Conservation (phyloP, 1,284 basidiomycete species). For the Microstroma glucosiphilum region DNA sequence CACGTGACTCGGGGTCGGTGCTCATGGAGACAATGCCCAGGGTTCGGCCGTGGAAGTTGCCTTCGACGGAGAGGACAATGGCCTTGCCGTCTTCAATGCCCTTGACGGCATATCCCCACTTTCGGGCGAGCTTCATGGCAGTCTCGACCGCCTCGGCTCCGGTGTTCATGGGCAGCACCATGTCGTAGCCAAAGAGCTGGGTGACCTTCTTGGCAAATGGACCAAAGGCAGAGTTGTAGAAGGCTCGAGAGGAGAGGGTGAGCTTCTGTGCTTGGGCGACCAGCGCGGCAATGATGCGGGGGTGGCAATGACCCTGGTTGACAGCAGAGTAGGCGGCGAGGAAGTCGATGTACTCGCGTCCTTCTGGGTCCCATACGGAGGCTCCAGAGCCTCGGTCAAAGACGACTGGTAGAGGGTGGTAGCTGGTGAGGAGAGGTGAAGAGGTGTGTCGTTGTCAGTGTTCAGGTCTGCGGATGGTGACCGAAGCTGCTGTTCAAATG, state of each 20-base stretch:
- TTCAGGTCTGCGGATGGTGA: background rate
- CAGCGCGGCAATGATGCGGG: constrained; percentile 73
- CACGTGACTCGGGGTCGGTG: constrained; percentile 83
- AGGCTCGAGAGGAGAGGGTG: constrained; percentile 89
- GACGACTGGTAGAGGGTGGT: constrained; percentile 90
- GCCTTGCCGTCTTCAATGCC: constrained; percentile 76
- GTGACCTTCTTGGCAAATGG: constrained; percentile 81
- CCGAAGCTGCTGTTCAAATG: background rate
- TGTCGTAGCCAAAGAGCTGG: constrained; percentile 59
- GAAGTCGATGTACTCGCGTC: constrained; percentile 62
- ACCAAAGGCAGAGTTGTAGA: constrained; percentile 89
- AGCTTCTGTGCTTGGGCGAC: constrained; percentile 79
- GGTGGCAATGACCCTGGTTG: constrained; percentile 85
- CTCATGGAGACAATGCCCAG: constrained; percentile 88
- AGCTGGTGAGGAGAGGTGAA: constrained; percentile 60
- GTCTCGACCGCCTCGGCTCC: constrained; percentile 95
- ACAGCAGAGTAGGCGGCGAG: constrained; percentile 91
- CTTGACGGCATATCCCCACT: constrained; percentile 59
- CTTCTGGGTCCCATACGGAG: constrained; percentile 94
- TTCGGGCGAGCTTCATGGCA: constrained; percentile 55
- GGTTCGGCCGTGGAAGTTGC: constrained; percentile 95
- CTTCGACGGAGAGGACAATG: constrained; percentile 75
- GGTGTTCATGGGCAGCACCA: constrained; percentile 99
- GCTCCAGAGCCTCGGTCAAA: constrained; percentile 85
- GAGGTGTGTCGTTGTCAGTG: no score